Evolutionary conservation across 2,329 filamentous ascomycete species (phyloP).

Genomic region (Epichloe sibirici): DNA sequence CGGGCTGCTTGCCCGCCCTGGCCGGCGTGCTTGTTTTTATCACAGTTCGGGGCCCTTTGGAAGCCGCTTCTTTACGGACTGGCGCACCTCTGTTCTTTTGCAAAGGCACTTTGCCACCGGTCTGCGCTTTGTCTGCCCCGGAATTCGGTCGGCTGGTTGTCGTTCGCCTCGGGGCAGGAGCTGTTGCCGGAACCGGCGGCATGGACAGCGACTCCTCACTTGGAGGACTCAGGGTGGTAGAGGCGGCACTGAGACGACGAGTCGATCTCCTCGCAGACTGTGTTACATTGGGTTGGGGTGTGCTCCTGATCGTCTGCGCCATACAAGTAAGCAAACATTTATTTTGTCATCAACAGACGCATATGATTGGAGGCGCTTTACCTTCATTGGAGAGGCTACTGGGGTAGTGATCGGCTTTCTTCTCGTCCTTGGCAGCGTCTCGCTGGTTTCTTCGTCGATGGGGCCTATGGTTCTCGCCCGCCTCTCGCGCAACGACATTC

Average conservation of each 20-base stretch:
- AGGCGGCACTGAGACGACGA: constrained; percentile 39
- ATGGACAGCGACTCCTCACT: constrained; percentile 9
- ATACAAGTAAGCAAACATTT: neutral
- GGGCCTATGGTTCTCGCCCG: constrained; percentile 46
- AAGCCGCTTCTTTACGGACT: constrained; percentile 29
- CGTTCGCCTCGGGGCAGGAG: constrained; percentile 12
- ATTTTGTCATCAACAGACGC: neutral
- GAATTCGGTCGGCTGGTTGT: constrained; percentile 21
- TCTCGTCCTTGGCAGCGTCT: constrained; percentile 29
- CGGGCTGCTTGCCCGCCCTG: constrained; percentile 9
- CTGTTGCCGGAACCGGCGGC: neutral
- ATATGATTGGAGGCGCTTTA: constrained; percentile 5
- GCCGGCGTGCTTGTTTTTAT: constrained; percentile 23
- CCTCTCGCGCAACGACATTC: constrained; percentile 63
- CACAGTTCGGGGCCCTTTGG: constrained; percentile 20
- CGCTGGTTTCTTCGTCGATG: constrained; percentile 31
- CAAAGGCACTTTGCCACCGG: constrained; percentile 31
- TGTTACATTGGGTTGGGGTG: constrained; percentile 13
- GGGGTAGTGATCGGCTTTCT: constrained; percentile 50
- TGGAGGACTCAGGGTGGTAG: constrained; percentile 19
- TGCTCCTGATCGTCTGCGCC: constrained; percentile 23
- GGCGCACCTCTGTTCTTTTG: constrained; percentile 47
- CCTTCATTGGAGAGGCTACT: constrained; percentile 17
- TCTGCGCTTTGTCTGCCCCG: constrained; percentile 21
- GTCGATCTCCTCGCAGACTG: constrained; percentile 23